Conservation (phyloP, 23 red algal genomes). For the Gracilaria caudata region DNA sequence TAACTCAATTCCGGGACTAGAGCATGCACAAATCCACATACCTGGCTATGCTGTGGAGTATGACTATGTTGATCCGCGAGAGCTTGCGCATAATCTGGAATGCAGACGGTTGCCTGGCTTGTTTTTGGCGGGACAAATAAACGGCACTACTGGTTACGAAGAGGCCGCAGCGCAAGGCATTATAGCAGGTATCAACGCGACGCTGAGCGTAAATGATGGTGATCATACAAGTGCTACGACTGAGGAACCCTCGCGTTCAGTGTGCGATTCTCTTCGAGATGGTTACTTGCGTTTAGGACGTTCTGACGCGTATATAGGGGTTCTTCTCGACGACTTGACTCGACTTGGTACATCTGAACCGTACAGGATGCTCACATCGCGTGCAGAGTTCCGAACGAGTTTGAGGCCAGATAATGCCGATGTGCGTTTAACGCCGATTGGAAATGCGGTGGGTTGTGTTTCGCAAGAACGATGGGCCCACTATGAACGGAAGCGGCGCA, state of each 20-base stretch:
- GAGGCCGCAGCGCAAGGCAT: conserved; percentile 84
- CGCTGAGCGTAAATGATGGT: conserved; percentile 4
- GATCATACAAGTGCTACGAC: not conserved
- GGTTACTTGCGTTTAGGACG: conserved; percentile 50
- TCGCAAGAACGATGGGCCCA: conserved; percentile 18
- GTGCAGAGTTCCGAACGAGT: conserved; percentile 71
- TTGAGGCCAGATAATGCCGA: conserved; percentile 82
- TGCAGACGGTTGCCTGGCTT: conserved; percentile 54
- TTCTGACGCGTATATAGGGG: conserved; percentile 77
- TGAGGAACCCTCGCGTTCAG: not conserved
- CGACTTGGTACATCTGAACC: conserved; percentile 73
- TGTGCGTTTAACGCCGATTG: conserved; percentile 65
- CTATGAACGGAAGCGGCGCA: conserved; percentile 14
- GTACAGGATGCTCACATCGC: conserved; percentile 80
- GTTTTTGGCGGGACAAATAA: conserved; percentile 86
- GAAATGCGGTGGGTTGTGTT: conserved; percentile 38
- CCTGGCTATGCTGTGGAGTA: conserved; percentile 87
- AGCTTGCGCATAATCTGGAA: conserved; percentile 62
- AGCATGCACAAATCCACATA: conserved; percentile 55
- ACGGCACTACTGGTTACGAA: conserved; percentile 87
- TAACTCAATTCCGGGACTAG: conserved; percentile 75
- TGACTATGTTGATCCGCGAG: conserved; percentile 76
- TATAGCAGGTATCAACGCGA: conserved; percentile 68
- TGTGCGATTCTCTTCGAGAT: not conserved
- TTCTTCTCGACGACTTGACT: conserved; percentile 80